Conservation (phyloP, 2,329 filamentous ascomycete species). For the Fusarium sp. region DNA sequence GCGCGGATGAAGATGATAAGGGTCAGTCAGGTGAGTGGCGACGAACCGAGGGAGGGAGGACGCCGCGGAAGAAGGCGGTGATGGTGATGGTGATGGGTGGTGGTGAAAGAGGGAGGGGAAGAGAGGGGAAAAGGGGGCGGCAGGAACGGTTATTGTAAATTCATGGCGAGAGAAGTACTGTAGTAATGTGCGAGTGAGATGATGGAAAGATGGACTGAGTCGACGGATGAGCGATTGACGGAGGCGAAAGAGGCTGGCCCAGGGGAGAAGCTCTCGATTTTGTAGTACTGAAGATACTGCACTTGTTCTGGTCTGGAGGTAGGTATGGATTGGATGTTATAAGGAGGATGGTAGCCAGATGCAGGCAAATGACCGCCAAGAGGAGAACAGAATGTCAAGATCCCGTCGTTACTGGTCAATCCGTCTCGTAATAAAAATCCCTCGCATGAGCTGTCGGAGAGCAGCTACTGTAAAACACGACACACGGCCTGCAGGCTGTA, state of each 20-base stretch:
- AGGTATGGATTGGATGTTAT: conserved; percentile 1
- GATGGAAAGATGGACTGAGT: conserved; percentile 7
- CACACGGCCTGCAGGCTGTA: conserved; percentile 1
- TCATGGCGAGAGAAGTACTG: conserved; percentile 29
- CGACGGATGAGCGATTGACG: conserved; percentile 1
- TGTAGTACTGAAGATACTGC: conserved; percentile 3
- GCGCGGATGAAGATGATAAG: conserved; percentile 5
- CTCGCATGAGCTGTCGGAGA: conserved; percentile 22
- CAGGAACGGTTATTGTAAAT: conserved; percentile 37
- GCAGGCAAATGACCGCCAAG: conserved; percentile 37
- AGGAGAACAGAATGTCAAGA: conserved; percentile 29
- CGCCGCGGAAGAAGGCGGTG: conserved; percentile 21
- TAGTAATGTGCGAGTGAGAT: neutral
- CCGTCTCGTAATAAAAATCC: conserved; percentile 18
- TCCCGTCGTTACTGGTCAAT: conserved; percentile 16
- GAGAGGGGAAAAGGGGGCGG: conserved; percentile 9
- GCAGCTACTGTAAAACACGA: conserved; percentile 7
- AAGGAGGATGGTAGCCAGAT: conserved; percentile 19
- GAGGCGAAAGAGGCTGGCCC: neutral
- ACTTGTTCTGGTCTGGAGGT: neutral
- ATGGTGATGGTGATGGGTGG: neutral
- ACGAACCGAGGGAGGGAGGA: conserved; percentile 21
- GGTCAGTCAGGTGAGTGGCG: conserved; percentile 37
- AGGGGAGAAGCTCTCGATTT: conserved; percentile 21
- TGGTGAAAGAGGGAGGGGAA: neutral